phyloP scores from a whole-genome alignment of 2,329 filamentous ascomycete species.

The Xylariaceae sp. region DNA sequence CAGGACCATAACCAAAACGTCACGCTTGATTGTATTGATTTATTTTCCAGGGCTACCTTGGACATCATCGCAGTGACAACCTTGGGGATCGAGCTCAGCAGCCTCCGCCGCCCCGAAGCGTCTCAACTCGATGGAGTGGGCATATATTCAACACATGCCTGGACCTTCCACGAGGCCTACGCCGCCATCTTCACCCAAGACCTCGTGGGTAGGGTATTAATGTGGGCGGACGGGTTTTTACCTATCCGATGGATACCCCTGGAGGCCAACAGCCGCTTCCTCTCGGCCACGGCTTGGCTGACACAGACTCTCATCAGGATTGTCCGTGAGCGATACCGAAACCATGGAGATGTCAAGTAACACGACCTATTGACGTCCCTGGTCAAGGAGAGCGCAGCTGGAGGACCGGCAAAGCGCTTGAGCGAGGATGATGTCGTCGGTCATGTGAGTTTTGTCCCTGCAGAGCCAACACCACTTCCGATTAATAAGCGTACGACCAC shows the following conservation, averaged over 20 bases:
- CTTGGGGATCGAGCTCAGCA: conserved; percentile 9
- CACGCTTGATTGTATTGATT: conserved; percentile 12
- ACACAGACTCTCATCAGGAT: neutral
- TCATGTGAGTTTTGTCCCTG: neutral
- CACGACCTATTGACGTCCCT: conserved; percentile 28
- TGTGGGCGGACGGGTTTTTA: neutral
- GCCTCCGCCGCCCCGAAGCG: neutral
- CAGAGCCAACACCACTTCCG: too few relatives aligned
- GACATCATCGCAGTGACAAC: conserved; percentile 12
- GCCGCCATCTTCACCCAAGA: neutral
- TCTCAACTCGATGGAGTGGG: neutral
- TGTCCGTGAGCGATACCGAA: neutral
- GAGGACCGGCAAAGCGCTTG: conserved; percentile 7
- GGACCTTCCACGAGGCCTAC: neutral
- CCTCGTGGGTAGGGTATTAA: neutral
- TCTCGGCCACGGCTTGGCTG: conserved; percentile 2
- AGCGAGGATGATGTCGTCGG: neutral
- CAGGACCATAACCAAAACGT: too few relatives aligned
- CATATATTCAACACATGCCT: too few relatives aligned
- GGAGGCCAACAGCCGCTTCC: neutral
- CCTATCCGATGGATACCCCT: conserved; percentile 2
- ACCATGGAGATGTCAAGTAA: neutral
- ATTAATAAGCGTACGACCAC: neutral
- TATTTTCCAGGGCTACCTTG: conserved; percentile 10
- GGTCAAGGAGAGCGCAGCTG: conserved; percentile 22